Evolutionary conservation across 495 filamentous ascomycete genomes (phyloP).

Genomic region (Lindgomyces ingoldianus): DNA sequence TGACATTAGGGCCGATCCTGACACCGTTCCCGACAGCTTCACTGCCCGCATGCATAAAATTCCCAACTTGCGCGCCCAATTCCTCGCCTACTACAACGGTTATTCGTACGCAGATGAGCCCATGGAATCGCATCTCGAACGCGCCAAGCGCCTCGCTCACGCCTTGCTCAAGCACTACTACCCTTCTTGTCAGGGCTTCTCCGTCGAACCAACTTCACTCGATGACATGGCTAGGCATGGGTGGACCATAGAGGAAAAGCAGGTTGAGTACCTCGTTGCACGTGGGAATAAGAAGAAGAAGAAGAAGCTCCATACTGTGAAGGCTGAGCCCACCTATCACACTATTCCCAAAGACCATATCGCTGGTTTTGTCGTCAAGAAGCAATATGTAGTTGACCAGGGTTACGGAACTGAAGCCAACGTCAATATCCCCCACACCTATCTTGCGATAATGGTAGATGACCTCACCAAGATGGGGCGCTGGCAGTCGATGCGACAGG

Average conservation of each 20-base stretch:
- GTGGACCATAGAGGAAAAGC: not conserved
- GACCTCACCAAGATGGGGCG: not conserved
- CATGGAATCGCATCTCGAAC: not conserved
- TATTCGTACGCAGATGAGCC: not conserved
- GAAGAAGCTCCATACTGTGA: not conserved
- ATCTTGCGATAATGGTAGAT: slow-evolving; percentile 21
- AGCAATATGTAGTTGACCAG: not conserved
- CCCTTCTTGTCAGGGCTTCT: not conserved
- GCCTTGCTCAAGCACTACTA: slow-evolving; percentile 13
- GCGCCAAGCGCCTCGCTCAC: not conserved
- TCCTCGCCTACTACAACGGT: not conserved
- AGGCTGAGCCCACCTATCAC: not conserved
- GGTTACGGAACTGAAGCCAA: not conserved
- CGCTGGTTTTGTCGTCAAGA: slow-evolving; percentile 14
- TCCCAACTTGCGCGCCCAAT: not conserved
- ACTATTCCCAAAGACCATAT: slow-evolving; percentile 10
- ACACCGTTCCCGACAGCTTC: not conserved
- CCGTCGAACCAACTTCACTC: not conserved
- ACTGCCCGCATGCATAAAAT: not conserved
- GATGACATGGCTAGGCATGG: not conserved
- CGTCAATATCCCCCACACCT: slow-evolving; percentile 4
- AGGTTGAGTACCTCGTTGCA: not conserved
- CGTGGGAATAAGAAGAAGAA: not conserved
- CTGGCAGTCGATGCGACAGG: not conserved
- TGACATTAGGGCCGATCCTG: not conserved